Evolutionary conservation across 805 yeast genomes (phyloP), one percentile per base, ranked within the genome.

Genomic region (Pichia exigua): DNA sequence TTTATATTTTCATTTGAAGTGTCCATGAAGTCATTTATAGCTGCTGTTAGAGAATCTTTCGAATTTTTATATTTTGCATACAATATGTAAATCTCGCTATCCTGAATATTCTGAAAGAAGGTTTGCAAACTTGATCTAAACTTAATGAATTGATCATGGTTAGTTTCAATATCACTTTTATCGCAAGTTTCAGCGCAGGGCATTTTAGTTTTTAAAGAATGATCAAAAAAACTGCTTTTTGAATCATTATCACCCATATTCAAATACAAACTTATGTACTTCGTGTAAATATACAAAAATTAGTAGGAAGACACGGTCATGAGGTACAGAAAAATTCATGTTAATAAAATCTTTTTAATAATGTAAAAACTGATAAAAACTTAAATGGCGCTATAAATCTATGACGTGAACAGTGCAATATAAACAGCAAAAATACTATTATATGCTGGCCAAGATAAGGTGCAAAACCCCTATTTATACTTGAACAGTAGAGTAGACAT

Each of bases 181-280:
- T n/a, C 5, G 9, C 3, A 11, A 17, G 20, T 17, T 21, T n/a
- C 26, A 3, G 9, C 8, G 45, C 4, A 24, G 4, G 49, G 53
- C 7, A 28, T 24, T n/a, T 27, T 22, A 6, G 52, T 51, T 38
- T 45, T 22, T 42, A 54, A 44, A n/a, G 48, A 38, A 42, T 52
- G 53, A 52, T 54, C 57, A 52, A 54, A 54, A 32, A 54, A 28
- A 2, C 44, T 17, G 7, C 41, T 24, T 35, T 35, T 35, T 24
- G 35, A 26, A 3, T 32, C 22, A 12, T 17, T 28, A 12, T 47
- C 30, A 5, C 35, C 18, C 43, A 27, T 27, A 9, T 12, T 5
- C 13, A 5, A 12, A 13, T 4, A 13, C 15, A 11, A 30, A 11
- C 12, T 6, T 5, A 5, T 27, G 26, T 24, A 24, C 7, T 24